phyloP scores from a whole-genome alignment of 305 asterid species.

The Euphrasia arctica region DNA sequence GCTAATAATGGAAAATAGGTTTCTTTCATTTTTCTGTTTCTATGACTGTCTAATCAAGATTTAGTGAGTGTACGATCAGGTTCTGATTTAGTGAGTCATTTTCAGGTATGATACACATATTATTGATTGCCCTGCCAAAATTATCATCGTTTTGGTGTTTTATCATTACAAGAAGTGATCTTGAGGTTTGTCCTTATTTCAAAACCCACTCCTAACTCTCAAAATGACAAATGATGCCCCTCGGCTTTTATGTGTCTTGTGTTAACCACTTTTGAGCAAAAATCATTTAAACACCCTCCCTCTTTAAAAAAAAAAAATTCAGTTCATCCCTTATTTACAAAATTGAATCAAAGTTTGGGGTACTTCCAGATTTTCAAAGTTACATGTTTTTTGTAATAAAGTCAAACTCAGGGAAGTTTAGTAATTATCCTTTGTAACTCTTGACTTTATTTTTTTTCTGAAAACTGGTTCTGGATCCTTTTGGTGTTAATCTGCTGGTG shows the following conservation, averaged over 20 bases:
- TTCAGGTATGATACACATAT: slow-evolving; percentile 61
- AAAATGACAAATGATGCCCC: slow-evolving; percentile 5
- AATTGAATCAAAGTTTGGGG: no score
- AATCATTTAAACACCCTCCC: no score
- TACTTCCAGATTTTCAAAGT: no score
- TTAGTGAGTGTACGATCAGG: slow-evolving; percentile 9
- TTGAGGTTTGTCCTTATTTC: background rate
- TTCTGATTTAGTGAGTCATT: slow-evolving; percentile 48
- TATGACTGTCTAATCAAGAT: background rate
- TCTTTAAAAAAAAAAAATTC: no score
- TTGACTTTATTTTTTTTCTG: no score
- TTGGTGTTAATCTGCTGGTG: no score
- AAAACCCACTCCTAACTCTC: no score
- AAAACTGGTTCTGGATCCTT: slow-evolving; percentile 77
- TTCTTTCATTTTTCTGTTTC: background rate
- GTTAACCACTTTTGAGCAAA: no score
- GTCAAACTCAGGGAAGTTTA: no score
- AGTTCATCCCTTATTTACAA: no score
- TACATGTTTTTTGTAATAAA: no score
- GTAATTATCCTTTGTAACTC: background rate
- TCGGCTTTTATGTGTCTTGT: slow-evolving; percentile 20
- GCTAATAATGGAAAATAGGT: no score
- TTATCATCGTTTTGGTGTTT: slow-evolving; percentile 24
- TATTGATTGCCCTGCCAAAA: slow-evolving; percentile 15
- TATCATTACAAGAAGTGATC: slow-evolving; percentile 7